A percentile compares a stretch with the other conserved stretches of the same genome.
Evolutionary conservation across 768 basidiomycete genomes (phyloP).

Genomic region (Mycena pura): DNA sequence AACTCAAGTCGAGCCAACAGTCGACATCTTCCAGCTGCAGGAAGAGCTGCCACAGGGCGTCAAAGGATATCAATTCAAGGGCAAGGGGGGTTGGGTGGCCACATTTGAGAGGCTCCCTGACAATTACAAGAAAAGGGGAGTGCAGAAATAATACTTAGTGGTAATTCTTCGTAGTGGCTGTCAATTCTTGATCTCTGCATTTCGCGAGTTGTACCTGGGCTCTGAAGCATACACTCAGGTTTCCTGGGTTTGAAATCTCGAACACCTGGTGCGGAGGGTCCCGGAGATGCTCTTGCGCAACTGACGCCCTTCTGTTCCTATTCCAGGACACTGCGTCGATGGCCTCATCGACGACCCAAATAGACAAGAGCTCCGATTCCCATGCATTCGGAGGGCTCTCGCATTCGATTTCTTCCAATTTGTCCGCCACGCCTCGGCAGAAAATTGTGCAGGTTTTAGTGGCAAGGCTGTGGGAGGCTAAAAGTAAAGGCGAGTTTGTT

Average conservation of each 20-base stretch:
- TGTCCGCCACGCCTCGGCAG: constrained; percentile 70
- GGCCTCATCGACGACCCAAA: constrained; percentile 44
- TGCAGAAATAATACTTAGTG: too few species aligned
- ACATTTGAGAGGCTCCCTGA: too few species aligned
- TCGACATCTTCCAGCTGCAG: too few species aligned
- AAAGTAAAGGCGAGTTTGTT: constrained; percentile 71
- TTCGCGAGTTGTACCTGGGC: too few species aligned
- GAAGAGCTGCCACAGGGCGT: too few species aligned
- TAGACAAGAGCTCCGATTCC: constrained; percentile 71
- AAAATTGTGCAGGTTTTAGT: constrained; percentile 84
- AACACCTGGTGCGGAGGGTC: background rate
- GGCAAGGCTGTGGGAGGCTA: constrained; percentile 74
- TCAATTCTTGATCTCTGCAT: too few species aligned
- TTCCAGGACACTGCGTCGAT: constrained; percentile 11
- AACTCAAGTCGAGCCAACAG: too few species aligned
- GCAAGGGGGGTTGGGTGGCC: too few species aligned
- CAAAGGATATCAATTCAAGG: too few species aligned
- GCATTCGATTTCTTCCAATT: constrained; percentile 43
- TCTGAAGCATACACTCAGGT: background rate
- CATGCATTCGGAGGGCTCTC: constrained; percentile 40
- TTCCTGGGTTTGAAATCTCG: background rate
- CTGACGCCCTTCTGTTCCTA: constrained; percentile 22
- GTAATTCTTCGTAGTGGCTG: too few species aligned
- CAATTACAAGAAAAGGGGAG: too few species aligned
- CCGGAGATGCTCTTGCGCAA: constrained; percentile 12